Base-by-base conservation (phyloP, 805 yeast genomes). In the Cyberlindnera petersonii region DNA sequence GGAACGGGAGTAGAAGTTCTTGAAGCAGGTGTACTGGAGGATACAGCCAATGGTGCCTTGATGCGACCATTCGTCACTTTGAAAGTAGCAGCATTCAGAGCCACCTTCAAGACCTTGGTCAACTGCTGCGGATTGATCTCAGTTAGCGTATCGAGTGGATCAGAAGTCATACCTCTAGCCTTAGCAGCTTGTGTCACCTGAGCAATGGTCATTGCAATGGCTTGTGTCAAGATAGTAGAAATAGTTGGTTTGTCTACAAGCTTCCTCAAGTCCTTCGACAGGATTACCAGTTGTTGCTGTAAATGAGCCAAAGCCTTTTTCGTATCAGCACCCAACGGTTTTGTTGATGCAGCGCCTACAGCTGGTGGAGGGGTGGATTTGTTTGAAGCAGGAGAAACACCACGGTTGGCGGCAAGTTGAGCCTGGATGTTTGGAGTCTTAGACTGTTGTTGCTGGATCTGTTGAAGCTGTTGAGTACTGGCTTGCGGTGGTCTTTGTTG, bases 201-300 rank as follows among this genome's bases (percentile, higher is more conserved):
- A 9, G 94, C 91, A 46, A 89, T 87, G 0, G 96, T 91, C 68
- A 89, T 84, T 3, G 96, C 96, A 49, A 89, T 69, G 2, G 96
- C 96, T 52, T 85, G 88, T 8, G 96, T 89, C 50, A 89, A 68
- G 39, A 88, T 78, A 43, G 79, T 85, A 0, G 96, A 85, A 35
- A 91, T 86, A 6, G 87, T 78, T 19, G 83, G 88, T 27, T 86
- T 85, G 42, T 83, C 86, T 43, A 81, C 76, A 43, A 86, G 77
- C 50, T 77, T 82, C 44, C 88, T 68, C 32, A 56, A 30, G 40
- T 83, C 86, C 53, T 85, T 86, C 23, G 94, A 83, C 41, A 89
- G 72, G 11, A 79, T 74, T 52, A 86, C 82, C 18, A 91, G 67
- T 56, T 89, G 96, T 52, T 86, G 88, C 62, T 91, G 96, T 40